phyloP scores from a whole-genome alignment of 352 stramenopile genomes.

The Phytopythium mirpurense region DNA sequence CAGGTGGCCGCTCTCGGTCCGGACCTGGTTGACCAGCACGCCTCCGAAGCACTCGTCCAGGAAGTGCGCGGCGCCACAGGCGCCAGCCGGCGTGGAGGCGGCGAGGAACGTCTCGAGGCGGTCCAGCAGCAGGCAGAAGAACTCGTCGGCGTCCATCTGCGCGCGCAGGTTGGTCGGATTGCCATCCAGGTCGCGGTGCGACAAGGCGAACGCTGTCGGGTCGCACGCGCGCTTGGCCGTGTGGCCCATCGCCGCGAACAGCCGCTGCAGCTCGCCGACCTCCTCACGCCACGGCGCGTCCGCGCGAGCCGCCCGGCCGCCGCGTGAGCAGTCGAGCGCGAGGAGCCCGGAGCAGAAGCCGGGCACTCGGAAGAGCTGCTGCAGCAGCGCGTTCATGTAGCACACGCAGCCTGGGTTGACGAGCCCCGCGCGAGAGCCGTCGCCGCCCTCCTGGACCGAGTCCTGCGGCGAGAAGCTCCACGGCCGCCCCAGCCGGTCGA shows the following conservation, averaged over 20 bases:
- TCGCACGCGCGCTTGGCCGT: constrained; percentile 48
- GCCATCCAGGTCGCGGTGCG: constrained; percentile 66
- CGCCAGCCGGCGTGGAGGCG: constrained; percentile 1
- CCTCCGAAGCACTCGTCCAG: constrained; percentile 67
- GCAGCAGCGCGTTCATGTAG: constrained; percentile 99
- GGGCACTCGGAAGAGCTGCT: constrained; percentile 92
- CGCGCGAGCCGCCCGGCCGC: background rate
- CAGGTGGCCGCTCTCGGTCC: constrained; percentile 68
- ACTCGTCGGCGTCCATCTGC: constrained; percentile 84
- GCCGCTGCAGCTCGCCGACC: constrained; percentile 52
- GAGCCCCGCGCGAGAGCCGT: constrained; percentile 71
- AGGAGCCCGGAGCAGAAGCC: constrained; percentile 53
- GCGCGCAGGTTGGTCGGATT: constrained; percentile 64
- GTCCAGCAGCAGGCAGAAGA: constrained; percentile 76
- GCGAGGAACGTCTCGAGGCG: constrained; percentile 58
- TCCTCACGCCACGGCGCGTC: constrained; percentile 33
- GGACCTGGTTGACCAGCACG: constrained; percentile 77
- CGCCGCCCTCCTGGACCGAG: constrained; percentile 27
- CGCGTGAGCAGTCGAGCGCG: constrained; percentile 18
- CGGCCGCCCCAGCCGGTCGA: constrained; percentile 34
- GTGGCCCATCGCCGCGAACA: constrained; percentile 56
- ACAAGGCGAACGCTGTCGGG: constrained; percentile 57
- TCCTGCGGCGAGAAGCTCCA: constrained; percentile 58
- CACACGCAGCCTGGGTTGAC: constrained; percentile 98
- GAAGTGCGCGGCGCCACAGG: constrained; percentile 15